Base-by-base conservation (phyloP, 2,329 filamentous ascomycete genomes). In the Pseudocercospora eumusae region DNA sequence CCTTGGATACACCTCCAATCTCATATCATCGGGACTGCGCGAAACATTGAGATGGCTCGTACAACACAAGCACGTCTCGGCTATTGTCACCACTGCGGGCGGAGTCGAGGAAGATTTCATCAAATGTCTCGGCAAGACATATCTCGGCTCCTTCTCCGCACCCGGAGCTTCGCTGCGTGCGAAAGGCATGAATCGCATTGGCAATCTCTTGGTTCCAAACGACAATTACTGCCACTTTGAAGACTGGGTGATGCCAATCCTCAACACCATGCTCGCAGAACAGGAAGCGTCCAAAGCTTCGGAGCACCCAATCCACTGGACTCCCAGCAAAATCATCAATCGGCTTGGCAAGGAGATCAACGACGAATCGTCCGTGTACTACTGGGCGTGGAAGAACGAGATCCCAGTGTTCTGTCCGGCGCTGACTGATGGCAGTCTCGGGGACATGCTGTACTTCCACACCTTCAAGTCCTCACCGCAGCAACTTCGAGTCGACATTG, bases 381-480 rank as follows among this genome's bases (percentile, higher is more conserved):
- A 98, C 81, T 99, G 95, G 95, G 93, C 93, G 0, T 96, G 90
- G 80, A 95, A 93, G 79, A 98, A 99, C 79, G 82, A 95, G 75
- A 98, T 99, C 61, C 95, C 95, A 0, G 89, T 99, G 15, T 99
- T 99, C 81, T 98, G 93, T 74, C 95, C 95, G 0, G 95, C 95
- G 5, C 81, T 99, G 70, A 99, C 95, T 0, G 95, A 99, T 73
- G 95, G 95, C 18, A 96, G 91, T 70, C 79, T 99, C 20, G 95
- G 95, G 4, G 95, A 99, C 76, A 99, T 99, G 95, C 82, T 99
- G 44, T 98, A 97, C 79, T 98, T 99, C 76, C 93, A 99, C 79
- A 96, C 93, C 0, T 99, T 92, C 84, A 95, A 93, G 75, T 79
- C 91, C 0, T 93, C 91, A 1, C 93, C 93, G 3, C 80, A 81